These are phyloP conservation scores for Crithidia thermophila DNA, from an alignment of 208 protist species.

Conservation along the genomic window DNA sequence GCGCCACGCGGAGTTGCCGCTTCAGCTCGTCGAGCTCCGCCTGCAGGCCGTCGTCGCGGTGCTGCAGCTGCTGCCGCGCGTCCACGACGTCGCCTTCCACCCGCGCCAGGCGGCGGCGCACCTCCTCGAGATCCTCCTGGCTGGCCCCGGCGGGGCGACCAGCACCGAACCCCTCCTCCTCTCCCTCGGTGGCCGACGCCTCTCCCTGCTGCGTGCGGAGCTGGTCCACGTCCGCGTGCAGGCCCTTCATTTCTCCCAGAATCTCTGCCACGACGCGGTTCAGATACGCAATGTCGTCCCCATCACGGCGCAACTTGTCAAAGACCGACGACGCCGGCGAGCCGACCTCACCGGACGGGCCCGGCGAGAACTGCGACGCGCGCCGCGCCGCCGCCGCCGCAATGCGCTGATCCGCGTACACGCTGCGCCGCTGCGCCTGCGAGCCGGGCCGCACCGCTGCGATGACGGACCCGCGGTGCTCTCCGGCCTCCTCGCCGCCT, in stretches of 20 bases:
- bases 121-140: not conserved
- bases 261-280: conserved; percentile 93
- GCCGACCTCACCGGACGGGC: not conserved
- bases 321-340: conserved; percentile 23
- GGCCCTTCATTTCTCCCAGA: conserved; percentile 75
- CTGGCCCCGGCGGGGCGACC: not conserved
- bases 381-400: conserved; percentile 15
- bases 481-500: conserved; percentile 33
- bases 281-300: conserved; percentile 79
- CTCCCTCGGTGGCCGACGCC: not conserved
- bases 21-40: conserved; percentile 45
- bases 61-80: conserved; percentile 26
- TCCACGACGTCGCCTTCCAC: conserved; percentile 37
- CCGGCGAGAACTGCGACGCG: not conserved
- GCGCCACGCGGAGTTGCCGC: conserved; percentile 33
- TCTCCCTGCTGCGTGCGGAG: conserved; percentile 40
- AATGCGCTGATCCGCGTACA: conserved; percentile 30
- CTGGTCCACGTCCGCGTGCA: conserved; percentile 75
- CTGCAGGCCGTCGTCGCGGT: conserved; percentile 33
- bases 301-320: conserved; percentile 65
- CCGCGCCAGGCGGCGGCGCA: conserved; percentile 25
- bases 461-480: conserved; percentile 17
- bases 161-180: not conserved
- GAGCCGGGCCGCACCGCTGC: not conserved
- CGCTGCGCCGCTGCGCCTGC: conserved; percentile 15